Conservation (phyloP, 306 rosid species). For the Rosa chinensis region DNA sequence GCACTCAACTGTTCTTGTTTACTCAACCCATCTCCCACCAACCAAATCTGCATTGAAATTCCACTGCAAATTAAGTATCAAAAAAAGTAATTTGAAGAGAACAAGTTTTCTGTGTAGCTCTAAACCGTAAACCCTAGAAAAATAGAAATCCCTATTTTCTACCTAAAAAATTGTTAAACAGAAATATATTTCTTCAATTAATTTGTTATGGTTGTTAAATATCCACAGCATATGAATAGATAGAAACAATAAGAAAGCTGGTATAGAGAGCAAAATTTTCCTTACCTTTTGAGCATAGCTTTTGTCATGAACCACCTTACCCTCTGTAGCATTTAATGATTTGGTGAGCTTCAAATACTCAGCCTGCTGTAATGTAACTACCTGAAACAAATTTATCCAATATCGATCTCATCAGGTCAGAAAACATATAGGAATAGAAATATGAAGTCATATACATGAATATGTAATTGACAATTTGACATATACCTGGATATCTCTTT, state of each 20-base stretch:
- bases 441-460: neutral
- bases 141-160: too few species aligned
- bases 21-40: conserved; percentile 53
- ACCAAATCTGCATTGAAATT: conserved; percentile 44
- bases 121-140: neutral
- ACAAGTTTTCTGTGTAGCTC: neutral
- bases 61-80: neutral
- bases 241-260: neutral
- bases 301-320: conserved; percentile 38
- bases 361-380: conserved; percentile 33
- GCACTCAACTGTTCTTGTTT: conserved; percentile 57
- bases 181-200: too few species aligned
- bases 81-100: neutral
- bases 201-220: too few species aligned
- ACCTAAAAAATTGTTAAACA: neutral
- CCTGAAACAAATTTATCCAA: conserved; percentile 24
- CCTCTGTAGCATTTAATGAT: conserved; percentile 26
- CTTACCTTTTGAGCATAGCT: conserved; percentile 43
- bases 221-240: neutral
- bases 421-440: neutral
- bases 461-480: neutral
- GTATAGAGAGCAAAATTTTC: neutral
- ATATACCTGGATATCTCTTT: conserved; percentile 50
- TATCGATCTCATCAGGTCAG: neutral
- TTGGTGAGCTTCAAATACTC: conserved; percentile 45